phyloP scores from a whole-genome alignment of 257 asterid species.

The Lantana camara region DNA sequence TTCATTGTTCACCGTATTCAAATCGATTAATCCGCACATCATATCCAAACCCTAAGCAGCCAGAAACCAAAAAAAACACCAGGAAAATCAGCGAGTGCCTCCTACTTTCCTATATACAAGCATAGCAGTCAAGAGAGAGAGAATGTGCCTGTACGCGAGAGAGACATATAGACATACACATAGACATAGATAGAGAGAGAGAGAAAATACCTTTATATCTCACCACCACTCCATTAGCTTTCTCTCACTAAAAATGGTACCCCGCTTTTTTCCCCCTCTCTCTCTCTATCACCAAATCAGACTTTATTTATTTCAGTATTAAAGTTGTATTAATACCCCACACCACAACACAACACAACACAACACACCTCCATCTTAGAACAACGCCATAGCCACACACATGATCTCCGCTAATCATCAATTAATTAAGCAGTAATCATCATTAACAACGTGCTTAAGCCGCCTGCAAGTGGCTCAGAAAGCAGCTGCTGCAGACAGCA shows the following conservation, averaged over 20 bases:
- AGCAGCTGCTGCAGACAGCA: constrained; percentile 63
- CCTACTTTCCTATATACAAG: constrained; percentile 15
- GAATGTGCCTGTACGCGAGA: constrained; percentile 23
- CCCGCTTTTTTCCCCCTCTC: constrained; percentile 23
- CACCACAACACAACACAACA: too few relatives aligned
- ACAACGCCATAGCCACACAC: constrained; percentile 22
- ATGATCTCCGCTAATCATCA: neutral
- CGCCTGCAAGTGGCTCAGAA: constrained; percentile 64
- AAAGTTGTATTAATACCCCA: constrained; percentile 25
- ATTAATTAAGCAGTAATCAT: neutral
- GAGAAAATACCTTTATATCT: constrained; percentile 26
- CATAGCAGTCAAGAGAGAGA: constrained; percentile 6
- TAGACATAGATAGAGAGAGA: neutral
- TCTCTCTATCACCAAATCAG: constrained; percentile 36
- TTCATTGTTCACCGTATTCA: constrained; percentile 68
- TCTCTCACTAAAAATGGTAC: constrained; percentile 47
- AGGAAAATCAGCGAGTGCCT: constrained; percentile 11
- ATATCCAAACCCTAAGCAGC: constrained; percentile 55
- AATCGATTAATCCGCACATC: constrained; percentile 71
- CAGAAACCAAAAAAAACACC: constrained; percentile 10
- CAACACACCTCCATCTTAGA: neutral
- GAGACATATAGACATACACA: constrained; percentile 15
- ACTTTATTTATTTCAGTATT: constrained; percentile 37
- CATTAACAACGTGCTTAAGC: constrained; percentile 11
- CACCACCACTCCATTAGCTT: constrained; percentile 39